Conservation (phyloP, 2,329 filamentous ascomycete species). For the Fusarium liriodendri region DNA sequence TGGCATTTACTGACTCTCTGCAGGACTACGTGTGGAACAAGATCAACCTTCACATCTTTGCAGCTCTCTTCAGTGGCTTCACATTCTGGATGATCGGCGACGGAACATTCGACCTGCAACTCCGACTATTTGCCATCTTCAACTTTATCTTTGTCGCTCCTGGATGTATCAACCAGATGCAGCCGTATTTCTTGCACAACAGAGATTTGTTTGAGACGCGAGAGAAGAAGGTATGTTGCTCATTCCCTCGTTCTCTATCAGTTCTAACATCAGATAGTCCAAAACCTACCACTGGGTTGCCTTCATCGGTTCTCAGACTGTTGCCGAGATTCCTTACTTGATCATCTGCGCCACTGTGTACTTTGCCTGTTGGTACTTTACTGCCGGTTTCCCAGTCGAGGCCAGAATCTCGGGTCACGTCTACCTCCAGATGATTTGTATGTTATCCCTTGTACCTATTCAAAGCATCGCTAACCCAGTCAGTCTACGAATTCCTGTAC, state of each 20-base stretch:
- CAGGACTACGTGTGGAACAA: slow-evolving; percentile 44
- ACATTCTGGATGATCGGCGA: slow-evolving; percentile 61
- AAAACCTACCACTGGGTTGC: slow-evolving; percentile 64
- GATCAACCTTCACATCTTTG: slow-evolving; percentile 54
- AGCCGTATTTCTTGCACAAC: slow-evolving; percentile 60
- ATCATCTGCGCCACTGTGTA: slow-evolving; percentile 53
- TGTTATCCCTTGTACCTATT: slow-evolving; percentile 38
- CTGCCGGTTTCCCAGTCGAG: slow-evolving; percentile 32
- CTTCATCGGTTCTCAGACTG: slow-evolving; percentile 60
- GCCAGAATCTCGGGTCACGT: slow-evolving; percentile 57
- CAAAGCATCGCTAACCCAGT: slow-evolving; percentile 28
- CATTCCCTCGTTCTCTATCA: too few species aligned
- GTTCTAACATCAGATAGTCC: slow-evolving; percentile 26
- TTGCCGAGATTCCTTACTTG: slow-evolving; percentile 54
- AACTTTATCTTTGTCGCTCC: slow-evolving; percentile 65
- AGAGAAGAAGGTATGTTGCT: slow-evolving; percentile 53
- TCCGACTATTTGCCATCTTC: slow-evolving; percentile 60
- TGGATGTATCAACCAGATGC: slow-evolving; percentile 50
- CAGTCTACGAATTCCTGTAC: slow-evolving; percentile 55
- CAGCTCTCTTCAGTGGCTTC: slow-evolving; percentile 60
- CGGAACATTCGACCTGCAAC: slow-evolving; percentile 53
- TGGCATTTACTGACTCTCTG: background rate
- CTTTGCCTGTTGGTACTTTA: slow-evolving; percentile 64
- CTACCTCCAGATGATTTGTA: slow-evolving; percentile 60
- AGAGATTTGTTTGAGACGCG: slow-evolving; percentile 60